Base-by-base conservation (phyloP, 129 eudicot species). In the Arctium lappa region DNA sequence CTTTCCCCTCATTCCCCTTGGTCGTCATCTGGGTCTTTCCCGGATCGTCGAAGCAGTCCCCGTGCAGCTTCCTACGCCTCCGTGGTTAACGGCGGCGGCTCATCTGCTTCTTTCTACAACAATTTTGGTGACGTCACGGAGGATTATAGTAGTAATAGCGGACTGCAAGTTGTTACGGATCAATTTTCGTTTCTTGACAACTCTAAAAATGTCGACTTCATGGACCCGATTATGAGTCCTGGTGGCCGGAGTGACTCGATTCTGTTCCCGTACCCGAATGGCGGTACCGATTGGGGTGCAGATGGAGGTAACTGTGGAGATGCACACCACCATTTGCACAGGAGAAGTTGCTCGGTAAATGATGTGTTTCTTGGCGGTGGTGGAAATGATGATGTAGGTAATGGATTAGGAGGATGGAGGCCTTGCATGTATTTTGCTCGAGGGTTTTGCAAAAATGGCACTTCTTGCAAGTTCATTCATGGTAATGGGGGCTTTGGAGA, bases 381-480 rank as follows among this genome's bases (percentile, higher is more conserved):
- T 18, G 88, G 81, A 16, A 68, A 60, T 8, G 90, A 72, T 22
- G 92, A 81, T 29, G 53, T 39, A 1, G 48, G 74, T 65, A 87
- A 81, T 65, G 92, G 87, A 37, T 85, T 86, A 53, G 97, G 90
- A 9, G 98, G 95, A 12, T 93, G 94, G 93, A 93, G 91, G 79
- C 99, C 99, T 7, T 95, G 99, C 89, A 81, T 93, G 91, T 95
- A 95, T 56, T 93, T 32, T 75, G 91, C 92, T 16, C 79, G 86
- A 76, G 99, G 99, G 56, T 91, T 87, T 71, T 95, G 99, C 72
- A 95, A 90, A 71, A 95, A 95, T 79, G 99, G 97, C 0, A 83
- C 46, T 31, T 73, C 84, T 32, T 95, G 99, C 36, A 93, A 93
- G 84, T 95, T 95, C 56, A 68, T 79, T 66, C 98, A 95, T 76